Percentiles rank a stretch among this genome's conserved stretches.
These are phyloP conservation scores for Termitomyces sp. DNA, from an alignment of 768 basidiomycete species.

Conservation along the genomic window DNA sequence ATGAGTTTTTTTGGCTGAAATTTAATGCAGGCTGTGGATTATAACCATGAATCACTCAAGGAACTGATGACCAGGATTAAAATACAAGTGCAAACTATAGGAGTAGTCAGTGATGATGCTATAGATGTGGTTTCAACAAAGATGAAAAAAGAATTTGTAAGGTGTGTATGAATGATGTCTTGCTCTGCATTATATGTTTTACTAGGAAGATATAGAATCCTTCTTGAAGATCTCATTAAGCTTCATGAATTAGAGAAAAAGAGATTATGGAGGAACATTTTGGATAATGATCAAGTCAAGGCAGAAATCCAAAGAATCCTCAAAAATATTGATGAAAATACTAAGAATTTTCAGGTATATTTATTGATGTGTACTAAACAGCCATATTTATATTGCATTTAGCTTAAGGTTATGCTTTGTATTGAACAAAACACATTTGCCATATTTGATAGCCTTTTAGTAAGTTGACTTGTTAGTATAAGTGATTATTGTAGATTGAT, in stretches of 20 bases:
- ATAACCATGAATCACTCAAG: not conserved
- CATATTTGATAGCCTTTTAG: no score
- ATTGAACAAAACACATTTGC: no score
- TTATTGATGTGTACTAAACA: no score
- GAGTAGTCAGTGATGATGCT: not conserved
- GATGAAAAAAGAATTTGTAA: no score
- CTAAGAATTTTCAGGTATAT: no score
- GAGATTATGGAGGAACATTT: not conserved
- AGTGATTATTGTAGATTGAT: no score
- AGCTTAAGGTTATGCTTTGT: no score
- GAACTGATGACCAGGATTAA: not conserved
- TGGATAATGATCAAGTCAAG: slow-evolving; percentile 10
- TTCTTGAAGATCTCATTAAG: not conserved
- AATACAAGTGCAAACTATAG: no score
- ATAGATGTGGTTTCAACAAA: not conserved
- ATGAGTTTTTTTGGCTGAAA: not conserved
- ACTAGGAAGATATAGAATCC: not conserved
- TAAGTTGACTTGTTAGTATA: no score
- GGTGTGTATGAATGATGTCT: not conserved
- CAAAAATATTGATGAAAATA: slow-evolving; percentile 5
- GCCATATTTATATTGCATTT: no score
- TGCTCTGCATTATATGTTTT: not conserved
- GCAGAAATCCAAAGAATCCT: not conserved
- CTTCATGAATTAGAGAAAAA: no score
- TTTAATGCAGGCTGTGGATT: not conserved